These are phyloP conservation scores for Anaeromyces robustus DNA, from an alignment of 192 early-diverging fungal genomes.

Conservation along the genomic window DNA sequence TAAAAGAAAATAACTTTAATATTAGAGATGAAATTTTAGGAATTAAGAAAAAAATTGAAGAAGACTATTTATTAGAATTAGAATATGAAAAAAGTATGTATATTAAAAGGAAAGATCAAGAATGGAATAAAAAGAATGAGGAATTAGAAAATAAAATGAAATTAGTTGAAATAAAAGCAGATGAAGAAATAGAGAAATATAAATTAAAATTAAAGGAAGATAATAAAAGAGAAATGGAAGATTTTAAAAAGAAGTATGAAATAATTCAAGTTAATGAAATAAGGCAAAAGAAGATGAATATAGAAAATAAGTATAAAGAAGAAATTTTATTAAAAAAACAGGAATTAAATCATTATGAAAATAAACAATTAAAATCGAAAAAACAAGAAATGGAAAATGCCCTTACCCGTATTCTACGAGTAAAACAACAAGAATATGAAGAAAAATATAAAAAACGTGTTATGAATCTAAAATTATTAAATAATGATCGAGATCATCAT, in stretches of 20 bases:
- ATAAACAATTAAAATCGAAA: not conserved
- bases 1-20: not conserved
- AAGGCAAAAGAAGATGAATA: not conserved
- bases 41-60: not conserved
- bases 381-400: not conserved
- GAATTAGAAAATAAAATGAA: not conserved
- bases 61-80: not conserved
- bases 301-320: not conserved
- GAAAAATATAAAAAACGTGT: not conserved
- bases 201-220: not conserved
- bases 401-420: not conserved
- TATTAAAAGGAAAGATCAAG: not conserved
- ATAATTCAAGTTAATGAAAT: not conserved
- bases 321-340: not conserved
- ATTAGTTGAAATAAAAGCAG: not conserved
- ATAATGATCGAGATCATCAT: not conserved
- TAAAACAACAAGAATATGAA: not conserved
- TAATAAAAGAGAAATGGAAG: not conserved
- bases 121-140: not conserved
- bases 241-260: not conserved
- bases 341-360: not conserved
- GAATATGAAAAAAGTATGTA: not conserved
- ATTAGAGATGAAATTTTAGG: not conserved
- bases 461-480: not conserved
- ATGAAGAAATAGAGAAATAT: not conserved